Evolutionary conservation across 371 early-diverging fungal species (phyloP), one percentile per base, ranked within the genome.

Genomic region (Gilbertella persicaria): DNA sequence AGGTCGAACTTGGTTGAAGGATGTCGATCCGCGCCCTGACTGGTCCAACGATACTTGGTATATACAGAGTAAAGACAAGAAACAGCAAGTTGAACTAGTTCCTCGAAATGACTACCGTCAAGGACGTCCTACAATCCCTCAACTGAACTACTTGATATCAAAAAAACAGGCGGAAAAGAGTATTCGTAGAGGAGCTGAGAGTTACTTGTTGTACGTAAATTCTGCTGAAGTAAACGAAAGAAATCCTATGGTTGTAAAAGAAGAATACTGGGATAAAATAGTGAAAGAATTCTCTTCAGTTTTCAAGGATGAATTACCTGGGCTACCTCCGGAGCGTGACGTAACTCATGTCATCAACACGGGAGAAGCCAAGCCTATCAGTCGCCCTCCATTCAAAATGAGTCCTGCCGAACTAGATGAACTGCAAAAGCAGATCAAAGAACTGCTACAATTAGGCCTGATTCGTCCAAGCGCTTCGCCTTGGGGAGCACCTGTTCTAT

Each of bases 401-500:
- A 63, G 62, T n/a, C 64, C 59, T 9, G 4, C 41, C 3, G 36
- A 55, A 24, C 24, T 40, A 1, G 21, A 45, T 28, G 64, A 62
- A 42, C 50, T 71, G 19, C 49, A 45, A 10, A 38, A 54, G 6
- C 67, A 71, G 25, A 21, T 71, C 0, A 42, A 53, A 13, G 46
- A 64, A 12, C 52, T 64, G 6, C 42, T 67, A 0, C 16, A 43
- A 0, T 10, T 56, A 8, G 60, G 56, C 1, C 37, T 60, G 0
- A 69, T 69, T 3, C 17, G 43, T 3, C 61, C 64, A 12, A 40
- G 46, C 0, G 41, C 33, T 2, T 55, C 60, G 6, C 55, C 62
- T 12, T 62, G 59, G 63, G 51, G 53, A 3, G 53, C 73, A 0
- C 80, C 81, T 1, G 50, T 71, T 7, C 42, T 79, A 16, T 71